Evolutionary conservation across 257 asterid species (phyloP), one percentile per base, ranked within the genome.

Genomic region (Nicotiana obtusifolia): DNA sequence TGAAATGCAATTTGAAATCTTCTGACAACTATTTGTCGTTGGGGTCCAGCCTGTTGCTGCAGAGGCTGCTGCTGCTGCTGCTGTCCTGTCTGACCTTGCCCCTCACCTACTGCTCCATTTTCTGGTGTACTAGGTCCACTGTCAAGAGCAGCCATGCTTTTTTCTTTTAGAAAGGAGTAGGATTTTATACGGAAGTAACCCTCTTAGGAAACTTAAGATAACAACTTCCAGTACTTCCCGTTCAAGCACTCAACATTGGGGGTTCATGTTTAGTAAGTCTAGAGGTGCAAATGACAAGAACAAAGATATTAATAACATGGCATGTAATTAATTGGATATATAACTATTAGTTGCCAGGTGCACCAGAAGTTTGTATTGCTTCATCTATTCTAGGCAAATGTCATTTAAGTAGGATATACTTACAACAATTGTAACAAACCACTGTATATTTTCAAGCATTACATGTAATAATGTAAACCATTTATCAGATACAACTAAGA

Each of bases 1-100:
- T 92, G 99, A 87, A 93, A 87, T 59, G 95, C 97, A 85, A 95
- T 89, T 88, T 92, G 98, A 83, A 95, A 93, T 87, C 99, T 91
- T 80, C 98, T 89, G 76, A 87, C 95, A 64, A 89, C 90, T 80
- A 91, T 92, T 89, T 85, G 93, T 88, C 97, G 87, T 78, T 92
- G 97, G 20, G 89, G 95, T 64, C 87, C 98, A 82, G 88, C 91
- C 81, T 81, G 91, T 65, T 90, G 94, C 75, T 86, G 93, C 49
- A 8, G 47, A 37, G 47, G 47, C 85, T 82, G 91, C 64, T 84
- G 86, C 54, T 85, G 92, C 41, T 87, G 93, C 75, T 82, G 92
- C 84, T 83, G 91, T 85, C 89, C 93, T n/a, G 47, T 83, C 81
- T 88, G 93, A 80, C 95, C 98, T 77, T 89, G 97, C 85, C 85